Evolutionary conservation across 495 filamentous ascomycete species (phyloP).

Genomic region (Staphylotrichum longicolle): DNA sequence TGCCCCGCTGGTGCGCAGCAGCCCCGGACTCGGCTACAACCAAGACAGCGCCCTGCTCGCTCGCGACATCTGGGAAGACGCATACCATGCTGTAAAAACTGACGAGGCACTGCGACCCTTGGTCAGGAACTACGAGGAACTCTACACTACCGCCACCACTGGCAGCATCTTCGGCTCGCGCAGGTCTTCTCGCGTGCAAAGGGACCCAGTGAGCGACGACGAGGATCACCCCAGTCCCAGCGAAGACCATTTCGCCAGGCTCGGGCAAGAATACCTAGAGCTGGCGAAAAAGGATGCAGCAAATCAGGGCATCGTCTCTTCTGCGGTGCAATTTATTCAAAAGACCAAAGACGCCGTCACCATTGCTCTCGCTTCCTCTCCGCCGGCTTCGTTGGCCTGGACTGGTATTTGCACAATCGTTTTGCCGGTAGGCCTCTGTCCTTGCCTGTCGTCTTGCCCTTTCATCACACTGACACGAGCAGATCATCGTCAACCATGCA

Average conservation of each 20-base stretch:
- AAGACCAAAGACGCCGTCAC: conserved; percentile 19
- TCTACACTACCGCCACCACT: conserved; percentile 16
- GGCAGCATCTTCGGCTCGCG: neutral
- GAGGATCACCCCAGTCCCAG: neutral
- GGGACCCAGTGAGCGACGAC: neutral
- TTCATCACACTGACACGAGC: neutral
- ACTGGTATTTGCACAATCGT: conserved; percentile 26
- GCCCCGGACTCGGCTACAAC: neutral
- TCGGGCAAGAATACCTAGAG: conserved; percentile 17
- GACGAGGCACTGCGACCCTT: conserved; percentile 12
- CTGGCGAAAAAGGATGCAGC: conserved; percentile 8
- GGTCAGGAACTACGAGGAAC: conserved; percentile 26
- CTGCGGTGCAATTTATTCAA: conserved; percentile 25
- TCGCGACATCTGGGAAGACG: conserved; percentile 22
- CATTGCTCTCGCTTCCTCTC: conserved; percentile 10
- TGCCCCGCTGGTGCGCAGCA: neutral
- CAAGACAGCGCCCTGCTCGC: conserved; percentile 11
- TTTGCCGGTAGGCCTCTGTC: conserved; percentile 17
- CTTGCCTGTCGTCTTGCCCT: neutral
- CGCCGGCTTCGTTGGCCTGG: conserved; percentile 24
- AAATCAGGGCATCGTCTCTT: conserved; percentile 15
- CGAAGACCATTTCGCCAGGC: conserved; percentile 18
- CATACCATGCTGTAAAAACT: conserved; percentile 14
- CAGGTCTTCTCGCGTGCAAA: neutral
- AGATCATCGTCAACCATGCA: conserved; percentile 28